Conservation (phyloP, 345 rosid species). For the Populus euphratica region DNA sequence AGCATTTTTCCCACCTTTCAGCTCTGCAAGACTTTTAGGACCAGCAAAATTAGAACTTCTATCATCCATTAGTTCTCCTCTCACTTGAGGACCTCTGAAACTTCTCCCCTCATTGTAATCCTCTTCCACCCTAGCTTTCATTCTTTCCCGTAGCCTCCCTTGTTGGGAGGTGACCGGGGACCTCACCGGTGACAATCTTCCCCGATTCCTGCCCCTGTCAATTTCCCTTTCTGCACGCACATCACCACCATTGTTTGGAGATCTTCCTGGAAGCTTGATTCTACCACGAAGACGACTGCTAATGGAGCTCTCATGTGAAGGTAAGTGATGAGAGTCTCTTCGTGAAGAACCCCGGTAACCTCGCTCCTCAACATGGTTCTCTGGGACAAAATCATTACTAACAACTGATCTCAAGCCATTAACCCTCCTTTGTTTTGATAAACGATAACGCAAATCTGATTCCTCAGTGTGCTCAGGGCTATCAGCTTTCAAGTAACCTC, state of each 20-base stretch:
- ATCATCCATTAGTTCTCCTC: conserved; percentile 54
- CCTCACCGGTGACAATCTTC: conserved; percentile 42
- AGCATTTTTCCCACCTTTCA: conserved; percentile 37
- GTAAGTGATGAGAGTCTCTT: conserved; percentile 35
- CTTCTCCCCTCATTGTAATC: conserved; percentile 41
- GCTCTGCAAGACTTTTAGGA: conserved; percentile 63
- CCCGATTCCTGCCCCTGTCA: conserved; percentile 49
- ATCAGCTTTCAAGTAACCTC: conserved; percentile 41
- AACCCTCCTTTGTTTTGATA: conserved; percentile 62
- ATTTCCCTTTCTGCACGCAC: conserved; percentile 41
- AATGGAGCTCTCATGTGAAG: conserved; percentile 43
- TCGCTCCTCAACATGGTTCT: conserved; percentile 41
- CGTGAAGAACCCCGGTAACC: conserved; percentile 40
- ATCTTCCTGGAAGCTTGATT: conserved; percentile 66
- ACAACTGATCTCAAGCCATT: conserved; percentile 66
- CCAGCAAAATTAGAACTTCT: conserved; percentile 36
- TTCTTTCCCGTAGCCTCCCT: conserved; percentile 64
- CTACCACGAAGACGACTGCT: conserved; percentile 74
- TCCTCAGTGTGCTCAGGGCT: conserved; percentile 45
- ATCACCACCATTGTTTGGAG: conserved; percentile 35
- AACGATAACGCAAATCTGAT: conserved; percentile 66
- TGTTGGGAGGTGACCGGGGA: conserved; percentile 28
- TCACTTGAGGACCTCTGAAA: conserved; percentile 33
- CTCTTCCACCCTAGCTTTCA: conserved; percentile 51
- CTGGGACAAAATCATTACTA: conserved; percentile 47